Evolutionary conservation across 768 basidiomycete species (phyloP).

Genomic region (Hericium erinaceus): DNA sequence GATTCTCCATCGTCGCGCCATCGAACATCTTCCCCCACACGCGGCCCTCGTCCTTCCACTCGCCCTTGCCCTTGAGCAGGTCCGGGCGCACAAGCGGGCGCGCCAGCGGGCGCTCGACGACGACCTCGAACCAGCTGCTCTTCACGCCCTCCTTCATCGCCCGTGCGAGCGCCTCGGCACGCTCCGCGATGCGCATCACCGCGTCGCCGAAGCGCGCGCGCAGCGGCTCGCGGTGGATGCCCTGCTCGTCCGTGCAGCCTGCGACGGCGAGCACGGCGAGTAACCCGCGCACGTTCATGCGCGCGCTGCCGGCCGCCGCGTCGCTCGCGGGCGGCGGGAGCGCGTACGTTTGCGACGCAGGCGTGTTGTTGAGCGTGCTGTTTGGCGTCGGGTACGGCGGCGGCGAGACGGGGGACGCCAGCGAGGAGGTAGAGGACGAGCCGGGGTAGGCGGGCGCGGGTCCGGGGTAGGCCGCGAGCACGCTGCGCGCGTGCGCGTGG

Average conservation of each 20-base stretch:
- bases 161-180: constrained; percentile 19
- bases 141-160: constrained; percentile 24
- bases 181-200: constrained; percentile 20
- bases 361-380: constrained; percentile 12
- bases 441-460: constrained; percentile 18
- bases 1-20: constrained; percentile 9
- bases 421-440: constrained; percentile 8
- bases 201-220: constrained; percentile 22
- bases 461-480: constrained; percentile 10
- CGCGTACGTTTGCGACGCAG: constrained; percentile 6
- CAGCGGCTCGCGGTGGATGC: constrained; percentile 20
- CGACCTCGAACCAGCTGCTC: constrained; percentile 24
- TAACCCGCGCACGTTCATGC: constrained; percentile 21
- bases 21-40: constrained; percentile 3
- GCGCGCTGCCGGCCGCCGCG: constrained; percentile 8
- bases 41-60: neutral
- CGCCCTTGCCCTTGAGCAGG: constrained; percentile 1
- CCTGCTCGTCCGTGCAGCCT: constrained; percentile 21
- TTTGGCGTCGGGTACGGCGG: constrained; percentile 11
- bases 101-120: constrained; percentile 1
- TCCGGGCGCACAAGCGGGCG: neutral
- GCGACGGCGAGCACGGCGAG: constrained; percentile 24
- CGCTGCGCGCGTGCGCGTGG: constrained; percentile 20
- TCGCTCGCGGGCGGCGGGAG: constrained; percentile 7
- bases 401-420: constrained; percentile 12